Evolutionary conservation across 495 filamentous ascomycete genomes (phyloP), one percentile per base, ranked within the genome.

Genomic region (Talaromyces nanjingensis): DNA sequence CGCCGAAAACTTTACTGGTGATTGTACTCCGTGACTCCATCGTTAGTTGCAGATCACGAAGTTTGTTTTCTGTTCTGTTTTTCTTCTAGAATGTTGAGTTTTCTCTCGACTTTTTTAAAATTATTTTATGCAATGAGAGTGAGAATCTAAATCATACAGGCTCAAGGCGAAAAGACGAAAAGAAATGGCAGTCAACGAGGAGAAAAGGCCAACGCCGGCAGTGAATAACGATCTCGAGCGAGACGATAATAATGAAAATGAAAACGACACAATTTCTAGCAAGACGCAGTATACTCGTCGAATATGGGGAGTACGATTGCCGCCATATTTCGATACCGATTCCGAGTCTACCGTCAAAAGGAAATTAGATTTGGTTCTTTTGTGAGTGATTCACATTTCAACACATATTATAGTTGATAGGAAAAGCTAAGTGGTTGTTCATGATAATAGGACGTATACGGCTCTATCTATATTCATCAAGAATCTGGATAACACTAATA

Each of bases 401-500:
- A 27, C 27, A 25, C 2, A 25, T 25, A 2, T 25, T 25, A 25
- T 25, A 25, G 25, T 25, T 25, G 25, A 25, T 25, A 25, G 3
- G 25, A 27, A 27, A 2, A 2, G 3, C 14, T 25, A 14, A 56
- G 1, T 42, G 3, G 4, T 25, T 1, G 0, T 56, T 16, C 0
- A 16, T 18, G 11, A 0, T 29, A 18, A 31, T 9, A 56, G 54
- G 24, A 31, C 29, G 24, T 56, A 56, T 18, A 56, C 54, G 0
- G 54, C 54, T 0, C 3, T 56, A 1, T 56, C 54, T 4, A 56
- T 56, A 0, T 56, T 56, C 20, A 56, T 56, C 54, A 56, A 56
- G 54, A 56, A 56, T 16, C 6, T 56, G 18, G 54, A 56, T 56
- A 56, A 56, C 27, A 56, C 54, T 6, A 56, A 56, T 56, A 56